phyloP scores from a whole-genome alignment of 495 filamentous ascomycete genomes.

The Hyaloscypha variabilis region DNA sequence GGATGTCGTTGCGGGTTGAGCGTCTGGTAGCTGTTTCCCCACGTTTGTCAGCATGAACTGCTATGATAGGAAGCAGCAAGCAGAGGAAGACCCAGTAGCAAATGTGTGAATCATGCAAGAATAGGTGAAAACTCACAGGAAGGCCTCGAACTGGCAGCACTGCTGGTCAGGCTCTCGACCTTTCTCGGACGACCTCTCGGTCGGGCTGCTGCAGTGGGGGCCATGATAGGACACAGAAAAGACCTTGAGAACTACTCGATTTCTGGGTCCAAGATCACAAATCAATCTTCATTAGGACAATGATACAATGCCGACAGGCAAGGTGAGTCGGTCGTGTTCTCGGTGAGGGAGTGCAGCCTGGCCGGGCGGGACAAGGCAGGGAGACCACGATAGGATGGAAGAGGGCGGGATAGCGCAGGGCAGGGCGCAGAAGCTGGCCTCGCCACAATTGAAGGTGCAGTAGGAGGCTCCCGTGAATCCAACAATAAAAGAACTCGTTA shows the following conservation, averaged over 20 bases:
- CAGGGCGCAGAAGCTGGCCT: background rate
- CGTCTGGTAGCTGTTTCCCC: conserved; percentile 23
- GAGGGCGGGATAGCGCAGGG: background rate
- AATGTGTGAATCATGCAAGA: background rate
- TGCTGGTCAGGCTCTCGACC: conserved; percentile 19
- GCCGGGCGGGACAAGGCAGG: background rate
- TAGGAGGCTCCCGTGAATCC: background rate
- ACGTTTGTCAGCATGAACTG: background rate
- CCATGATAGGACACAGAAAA: background rate
- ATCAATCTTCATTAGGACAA: background rate
- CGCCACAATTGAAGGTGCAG: background rate
- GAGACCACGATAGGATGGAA: background rate
- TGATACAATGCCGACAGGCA: background rate
- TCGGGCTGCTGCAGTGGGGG: background rate
- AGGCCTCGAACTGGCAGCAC: conserved; percentile 22
- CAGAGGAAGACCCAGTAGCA: background rate
- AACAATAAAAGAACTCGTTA: background rate
- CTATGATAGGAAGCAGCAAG: background rate
- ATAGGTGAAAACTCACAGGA: conserved; percentile 26
- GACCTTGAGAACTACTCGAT: background rate
- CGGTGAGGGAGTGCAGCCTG: background rate
- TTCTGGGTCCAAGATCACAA: background rate
- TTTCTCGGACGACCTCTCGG: conserved; percentile 28
- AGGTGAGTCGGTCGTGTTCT: background rate
- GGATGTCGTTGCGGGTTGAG: conserved; percentile 8